A percentile compares a stretch with the other conserved stretches of the same genome.
Conservation (phyloP, 208 protist genomes). For the Trichomonas tenax region DNA sequence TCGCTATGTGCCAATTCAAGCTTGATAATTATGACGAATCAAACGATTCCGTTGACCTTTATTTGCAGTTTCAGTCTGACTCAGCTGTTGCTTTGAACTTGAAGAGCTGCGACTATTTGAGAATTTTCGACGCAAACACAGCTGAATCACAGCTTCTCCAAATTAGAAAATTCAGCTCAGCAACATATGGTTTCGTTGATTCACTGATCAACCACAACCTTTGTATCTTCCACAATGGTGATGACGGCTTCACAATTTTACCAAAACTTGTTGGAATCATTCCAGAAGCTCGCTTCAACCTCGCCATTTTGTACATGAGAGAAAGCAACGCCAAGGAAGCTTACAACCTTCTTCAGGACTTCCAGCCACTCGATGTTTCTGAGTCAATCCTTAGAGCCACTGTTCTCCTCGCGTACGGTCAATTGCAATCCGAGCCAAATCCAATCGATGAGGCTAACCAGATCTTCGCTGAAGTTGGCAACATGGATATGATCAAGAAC, state of each 20-base stretch:
- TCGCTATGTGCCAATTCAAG: conserved; percentile 92
- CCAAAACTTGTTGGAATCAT: background rate
- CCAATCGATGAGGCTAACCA: background rate
- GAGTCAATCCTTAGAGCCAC: background rate
- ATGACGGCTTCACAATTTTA: background rate
- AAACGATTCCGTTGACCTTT: background rate
- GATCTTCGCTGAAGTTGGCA: background rate
- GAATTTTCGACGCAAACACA: background rate
- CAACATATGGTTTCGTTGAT: background rate
- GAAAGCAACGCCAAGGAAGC: background rate
- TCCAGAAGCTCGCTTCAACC: background rate
- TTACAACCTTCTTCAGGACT: background rate
- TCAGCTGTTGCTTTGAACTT: background rate
- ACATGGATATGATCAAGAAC: background rate
- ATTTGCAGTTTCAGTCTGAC: background rate
- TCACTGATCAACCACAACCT: background rate
- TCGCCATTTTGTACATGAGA: background rate
- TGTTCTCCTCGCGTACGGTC: background rate
- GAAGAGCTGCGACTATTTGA: background rate
- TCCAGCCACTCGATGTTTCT: background rate
- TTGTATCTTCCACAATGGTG: background rate
- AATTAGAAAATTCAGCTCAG: background rate
- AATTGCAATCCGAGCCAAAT: background rate
- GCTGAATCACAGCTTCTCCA: conserved; percentile 9
- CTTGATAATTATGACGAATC: conserved; percentile 73